Conservation (phyloP, 1,284 basidiomycete species). For the Ceratobasidium sp. region DNA sequence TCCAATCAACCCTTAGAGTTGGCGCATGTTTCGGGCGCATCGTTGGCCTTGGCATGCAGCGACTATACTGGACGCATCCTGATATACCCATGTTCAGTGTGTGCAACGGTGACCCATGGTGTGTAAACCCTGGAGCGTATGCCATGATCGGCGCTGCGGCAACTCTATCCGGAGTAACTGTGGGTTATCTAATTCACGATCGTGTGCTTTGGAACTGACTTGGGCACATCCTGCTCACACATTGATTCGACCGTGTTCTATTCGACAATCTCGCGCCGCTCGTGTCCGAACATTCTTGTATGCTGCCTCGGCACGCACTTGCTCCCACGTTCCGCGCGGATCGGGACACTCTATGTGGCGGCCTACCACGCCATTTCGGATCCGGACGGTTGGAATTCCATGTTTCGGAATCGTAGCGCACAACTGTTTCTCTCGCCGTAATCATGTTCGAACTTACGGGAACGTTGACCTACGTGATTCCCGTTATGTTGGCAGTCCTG, state of each 20-base stretch:
- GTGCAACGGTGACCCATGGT: constrained; percentile 76
- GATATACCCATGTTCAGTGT: constrained; percentile 72
- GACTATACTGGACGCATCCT: constrained; percentile 78
- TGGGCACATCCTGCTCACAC: too few species aligned
- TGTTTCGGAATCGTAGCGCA: constrained; percentile 62
- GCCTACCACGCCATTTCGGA: too few species aligned
- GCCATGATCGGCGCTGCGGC: constrained; percentile 94
- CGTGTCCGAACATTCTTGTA: too few species aligned
- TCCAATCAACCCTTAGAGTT: too few species aligned
- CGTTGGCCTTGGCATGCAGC: constrained; percentile 87
- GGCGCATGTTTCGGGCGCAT: constrained; percentile 96
- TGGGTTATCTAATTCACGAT: constrained; percentile 66
- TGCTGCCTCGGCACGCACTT: too few species aligned
- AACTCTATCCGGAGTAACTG: constrained; percentile 89
- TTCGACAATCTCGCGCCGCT: too few species aligned
- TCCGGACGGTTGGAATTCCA: too few species aligned
- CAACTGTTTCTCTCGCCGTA: constrained; percentile 93
- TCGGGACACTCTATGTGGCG: too few species aligned
- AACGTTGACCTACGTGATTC: constrained; percentile 94
- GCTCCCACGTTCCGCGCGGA: too few species aligned
- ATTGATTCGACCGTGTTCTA: too few species aligned
- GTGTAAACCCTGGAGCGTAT: constrained; percentile 88
- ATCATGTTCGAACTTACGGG: constrained; percentile 98
- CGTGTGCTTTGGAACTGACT: too few species aligned
- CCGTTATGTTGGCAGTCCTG: constrained; percentile 91